phyloP scores from a whole-genome alignment of 2,329 filamentous ascomycete genomes.

The Intubia oerlemansii region DNA sequence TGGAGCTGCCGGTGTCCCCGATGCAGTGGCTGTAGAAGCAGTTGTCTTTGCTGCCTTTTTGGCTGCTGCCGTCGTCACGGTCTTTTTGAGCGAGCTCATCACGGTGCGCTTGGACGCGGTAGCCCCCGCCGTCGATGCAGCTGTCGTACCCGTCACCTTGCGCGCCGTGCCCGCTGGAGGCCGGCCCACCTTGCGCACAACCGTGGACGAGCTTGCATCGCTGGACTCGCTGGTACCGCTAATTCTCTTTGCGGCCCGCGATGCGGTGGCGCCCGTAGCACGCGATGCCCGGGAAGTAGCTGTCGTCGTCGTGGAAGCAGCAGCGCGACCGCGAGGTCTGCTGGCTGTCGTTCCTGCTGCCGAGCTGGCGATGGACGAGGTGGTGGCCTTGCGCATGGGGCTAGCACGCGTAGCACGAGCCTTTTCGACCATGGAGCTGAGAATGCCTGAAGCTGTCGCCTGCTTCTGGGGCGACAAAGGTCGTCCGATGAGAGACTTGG shows the following conservation, averaged over 20 bases:
- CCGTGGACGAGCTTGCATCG: conserved; percentile 41
- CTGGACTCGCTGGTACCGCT: conserved; percentile 43
- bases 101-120: conserved; percentile 26
- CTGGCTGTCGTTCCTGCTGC: conserved; percentile 12
- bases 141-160: conserved; percentile 10
- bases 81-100: conserved; percentile 31
- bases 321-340: conserved; percentile 10
- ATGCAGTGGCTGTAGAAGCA: conserved; percentile 7
- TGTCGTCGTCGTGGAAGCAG: conserved; percentile 15
- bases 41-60: conserved; percentile 26
- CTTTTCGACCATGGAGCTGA: conserved; percentile 38
- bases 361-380: conserved; percentile 22
- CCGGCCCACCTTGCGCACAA: conserved; percentile 30
- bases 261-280: conserved; percentile 1
- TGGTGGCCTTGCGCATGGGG: conserved; percentile 21
- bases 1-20: too few relatives aligned
- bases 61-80: conserved; percentile 22
- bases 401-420: conserved; percentile 31
- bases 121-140: conserved; percentile 14
- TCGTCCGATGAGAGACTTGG: conserved; percentile 34
- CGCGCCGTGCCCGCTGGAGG: conserved; percentile 1
- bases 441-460: conserved; percentile 20
- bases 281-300: conserved; percentile 15
- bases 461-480: conserved; percentile 43
- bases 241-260: conserved; percentile 27